Evolutionary conservation across 768 basidiomycete species (phyloP), one percentile per base, ranked within the genome.

Genomic region (Termitomyces sp.): DNA sequence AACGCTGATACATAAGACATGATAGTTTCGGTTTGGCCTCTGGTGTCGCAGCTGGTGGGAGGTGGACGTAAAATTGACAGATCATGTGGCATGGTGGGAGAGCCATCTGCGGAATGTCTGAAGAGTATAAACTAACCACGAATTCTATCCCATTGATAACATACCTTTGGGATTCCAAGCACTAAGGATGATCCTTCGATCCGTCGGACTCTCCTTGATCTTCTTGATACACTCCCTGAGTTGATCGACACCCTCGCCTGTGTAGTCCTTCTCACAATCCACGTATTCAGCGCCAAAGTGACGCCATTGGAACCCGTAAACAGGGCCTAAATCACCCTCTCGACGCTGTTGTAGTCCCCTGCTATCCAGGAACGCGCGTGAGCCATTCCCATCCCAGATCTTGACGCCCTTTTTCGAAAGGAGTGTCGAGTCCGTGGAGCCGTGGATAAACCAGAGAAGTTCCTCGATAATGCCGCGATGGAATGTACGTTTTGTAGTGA

Each of bases 361-460:
- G 60, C 83, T 82, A 69, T 94, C 92, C 33, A 98, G 76, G 69
- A 96, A 98, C 66, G 85, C 90, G 63, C 89, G 85, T 2, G 90
- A 90, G 8, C 94, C 96, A 65, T 99, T 98, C 0, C 96, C 95
- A 71, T 98, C 95, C 97, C 97, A 99, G 67, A 99, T 98, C 73
- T 92, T 91, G 63, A 98, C 84, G 55, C 93, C 94, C 71, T 92
- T 92, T 35, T 82, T 79, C 1, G 87, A 85, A 44, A 99, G 82
- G 0, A 88, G 66, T 6, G 78, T 87, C 0, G 91, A 86, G 75
- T 97, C 94, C 0, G 96, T 98, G 8, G 80, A 82, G 1, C 96
- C 96, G 40, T 80, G 78, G 16, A 97, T 76, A 69, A 99, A 99
- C 96, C 96, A 99, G 7, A 98, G 79, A 1, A 99, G 85, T 67